Conservation (phyloP, 202 grass and related monocot genomes). For the Alloteropsis angusta region DNA sequence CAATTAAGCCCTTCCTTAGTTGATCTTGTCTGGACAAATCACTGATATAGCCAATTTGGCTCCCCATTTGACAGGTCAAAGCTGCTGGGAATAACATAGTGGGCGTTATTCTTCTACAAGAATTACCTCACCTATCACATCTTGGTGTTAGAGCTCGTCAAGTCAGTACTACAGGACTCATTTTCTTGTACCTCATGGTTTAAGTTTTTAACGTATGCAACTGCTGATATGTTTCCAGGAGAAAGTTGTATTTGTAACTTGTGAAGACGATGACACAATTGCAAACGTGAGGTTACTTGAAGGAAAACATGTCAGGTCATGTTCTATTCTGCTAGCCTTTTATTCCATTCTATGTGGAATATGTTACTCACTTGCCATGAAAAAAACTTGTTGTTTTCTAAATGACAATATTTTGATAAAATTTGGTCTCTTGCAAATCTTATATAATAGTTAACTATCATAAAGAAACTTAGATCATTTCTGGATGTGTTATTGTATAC, state of each 20-base stretch:
- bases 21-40: not conserved
- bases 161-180: conserved; percentile 49
- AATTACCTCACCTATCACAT: conserved; percentile 96
- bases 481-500: no score
- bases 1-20: not conserved
- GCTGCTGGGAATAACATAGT: conserved; percentile 86
- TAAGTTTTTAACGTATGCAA: conserved; percentile 19
- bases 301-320: conserved; percentile 78
- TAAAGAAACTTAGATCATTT: no score
- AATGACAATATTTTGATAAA: not conserved
- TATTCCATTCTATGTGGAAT: not conserved
- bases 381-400: not conserved
- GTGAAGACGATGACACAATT: conserved; percentile 80
- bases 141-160: conserved; percentile 96
- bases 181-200: conserved; percentile 22
- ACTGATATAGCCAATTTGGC: conserved; percentile 10
- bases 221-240: conserved; percentile 51
- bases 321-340: conserved; percentile 15
- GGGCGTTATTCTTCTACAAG: conserved; percentile 85
- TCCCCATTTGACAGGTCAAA: conserved; percentile 58
- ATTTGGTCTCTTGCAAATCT: not conserved
- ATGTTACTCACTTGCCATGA: not conserved
- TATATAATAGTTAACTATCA: not conserved
- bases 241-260: conserved; percentile 83
- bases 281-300: conserved; percentile 40